A percentile compares a stretch with the other conserved stretches of the same genome.
Evolutionary conservation across 1,139 yeast genomes (phyloP).

Genomic region (Casaregolazyma suthepensis): DNA sequence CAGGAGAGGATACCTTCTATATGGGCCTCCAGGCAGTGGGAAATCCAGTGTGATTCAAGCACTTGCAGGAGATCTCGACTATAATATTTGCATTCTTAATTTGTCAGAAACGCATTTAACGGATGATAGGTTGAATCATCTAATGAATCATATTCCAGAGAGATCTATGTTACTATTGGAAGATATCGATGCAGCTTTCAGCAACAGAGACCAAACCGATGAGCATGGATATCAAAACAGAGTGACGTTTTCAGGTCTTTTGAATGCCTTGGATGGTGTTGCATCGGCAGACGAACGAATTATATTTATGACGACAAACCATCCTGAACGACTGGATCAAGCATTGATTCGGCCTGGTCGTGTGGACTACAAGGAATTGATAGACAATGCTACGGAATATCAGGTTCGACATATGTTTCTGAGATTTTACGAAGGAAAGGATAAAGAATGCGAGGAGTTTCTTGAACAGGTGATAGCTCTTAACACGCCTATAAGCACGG

Average conservation of each 20-base stretch:
- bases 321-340: conserved; percentile 83
- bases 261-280: conserved; percentile 96
- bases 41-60: conserved; percentile 95
- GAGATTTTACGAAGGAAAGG: conserved; percentile 72
- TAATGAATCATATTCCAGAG: conserved; percentile 94
- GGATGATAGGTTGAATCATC: conserved; percentile 87
- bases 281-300: conserved; percentile 96
- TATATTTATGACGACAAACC: conserved; percentile 97
- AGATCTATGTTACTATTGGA: conserved; percentile 78
- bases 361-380: conserved; percentile 74
- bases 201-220: conserved; percentile 65
- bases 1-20: conserved; percentile 85
- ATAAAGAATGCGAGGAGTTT: conserved; percentile 56
- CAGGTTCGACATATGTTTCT: conserved; percentile 81
- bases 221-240: conserved; percentile 71
- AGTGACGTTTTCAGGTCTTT: conserved; percentile 88
- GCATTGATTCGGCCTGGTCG: conserved; percentile 84
- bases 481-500: conserved; percentile 70
- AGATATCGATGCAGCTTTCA: conserved; percentile 95
- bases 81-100: conserved; percentile 88
- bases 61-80: conserved; percentile 91
- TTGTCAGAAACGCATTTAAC: conserved; percentile 86
- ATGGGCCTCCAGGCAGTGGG: conserved; percentile 99
- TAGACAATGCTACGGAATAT: conserved; percentile 77
- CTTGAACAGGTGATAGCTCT: conserved; percentile 46